Evolutionary conservation across 257 asterid genomes (phyloP), one percentile per base, ranked within the genome.

Genomic region (Cruciata laevipes): DNA sequence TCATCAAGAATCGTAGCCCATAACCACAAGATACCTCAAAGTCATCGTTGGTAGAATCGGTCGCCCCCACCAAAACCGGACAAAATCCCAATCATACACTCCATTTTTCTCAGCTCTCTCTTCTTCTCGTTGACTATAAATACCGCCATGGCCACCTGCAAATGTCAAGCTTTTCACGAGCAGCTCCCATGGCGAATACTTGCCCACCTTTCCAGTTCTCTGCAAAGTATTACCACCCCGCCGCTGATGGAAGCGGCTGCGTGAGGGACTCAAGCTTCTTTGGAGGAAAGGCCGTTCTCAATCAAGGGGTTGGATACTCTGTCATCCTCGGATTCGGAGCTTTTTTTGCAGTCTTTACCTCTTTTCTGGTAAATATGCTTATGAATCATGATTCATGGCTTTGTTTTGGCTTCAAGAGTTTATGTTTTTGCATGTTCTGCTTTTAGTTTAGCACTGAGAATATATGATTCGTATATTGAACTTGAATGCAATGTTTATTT

Each of bases 281-380:
- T 62, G 96, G 69, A 57, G 98, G 88, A 25, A 81, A 91, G 72
- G 68, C 96, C 0, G 93, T 85, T 72, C 87, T 89, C 35, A 83
- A 84, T 75, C 98, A 91, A 74, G 92, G 95, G 0, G 85, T 89
- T 73, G 98, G 96, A 1, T 89, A 91, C 51, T 83, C 98, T 21
- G 96, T 91, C 16, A 83, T 89, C 81, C 98, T 91, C 60, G 98
- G 98, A 1, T 89, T 91, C 69, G 98, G 98, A 16, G 98, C 96
- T 0, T 89, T 91, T 63, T 89, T 91, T 21, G 98, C 96, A 0
- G 84, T 87, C 77, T 89, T 87, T 59, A 91, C 96, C 55, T 91
- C 98, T 52, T 89, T 89, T 74, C 79, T 91, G 89, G 98, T 91
- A 47, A 47, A 47, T 47, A 40, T 40, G 79, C 71, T 61, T 7